Conservation (phyloP, 1,284 basidiomycete species). For the Tylopilus sp. region DNA sequence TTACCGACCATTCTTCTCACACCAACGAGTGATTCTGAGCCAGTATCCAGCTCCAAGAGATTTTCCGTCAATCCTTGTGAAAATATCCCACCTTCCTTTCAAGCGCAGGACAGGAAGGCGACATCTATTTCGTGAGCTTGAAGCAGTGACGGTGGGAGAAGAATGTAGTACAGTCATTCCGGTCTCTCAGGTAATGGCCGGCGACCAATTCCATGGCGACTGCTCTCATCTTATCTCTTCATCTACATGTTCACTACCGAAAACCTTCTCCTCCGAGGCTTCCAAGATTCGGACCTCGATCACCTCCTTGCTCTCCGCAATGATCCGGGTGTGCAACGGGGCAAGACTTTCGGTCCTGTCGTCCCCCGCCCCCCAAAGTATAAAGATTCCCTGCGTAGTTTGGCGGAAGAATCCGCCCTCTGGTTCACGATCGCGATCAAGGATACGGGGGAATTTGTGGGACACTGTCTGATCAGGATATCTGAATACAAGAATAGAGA, state of each 20-base stretch:
- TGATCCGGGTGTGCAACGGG: constrained; percentile 14
- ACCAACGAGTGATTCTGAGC: neutral
- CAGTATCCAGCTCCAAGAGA: neutral
- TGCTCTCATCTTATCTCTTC: neutral
- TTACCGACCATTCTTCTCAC: neutral
- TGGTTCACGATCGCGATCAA: constrained; percentile 17
- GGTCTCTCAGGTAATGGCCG: neutral
- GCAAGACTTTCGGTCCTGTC: constrained; percentile 18
- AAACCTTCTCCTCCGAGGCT: constrained; percentile 15
- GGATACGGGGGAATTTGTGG: constrained; percentile 9
- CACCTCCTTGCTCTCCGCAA: constrained; percentile 15
- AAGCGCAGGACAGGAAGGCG: neutral
- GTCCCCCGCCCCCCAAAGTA: constrained; percentile 18
- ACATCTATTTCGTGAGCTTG: neutral
- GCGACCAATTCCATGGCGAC: neutral
- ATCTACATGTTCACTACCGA: constrained; percentile 24
- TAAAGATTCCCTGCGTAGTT: constrained; percentile 13
- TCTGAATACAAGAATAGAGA: constrained; percentile 28
- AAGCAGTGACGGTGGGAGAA: neutral
- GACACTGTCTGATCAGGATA: constrained; percentile 18
- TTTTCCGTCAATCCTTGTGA: neutral
- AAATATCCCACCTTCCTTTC: neutral
- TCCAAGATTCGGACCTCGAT: constrained; percentile 17
- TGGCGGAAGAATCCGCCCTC: constrained; percentile 22
- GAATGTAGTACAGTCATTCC: too few species aligned